Percentiles rank a stretch among this genome's conserved stretches.
Evolutionary conservation across 1,284 basidiomycete species (phyloP).

Genomic region (Veloboletus limbatus): DNA sequence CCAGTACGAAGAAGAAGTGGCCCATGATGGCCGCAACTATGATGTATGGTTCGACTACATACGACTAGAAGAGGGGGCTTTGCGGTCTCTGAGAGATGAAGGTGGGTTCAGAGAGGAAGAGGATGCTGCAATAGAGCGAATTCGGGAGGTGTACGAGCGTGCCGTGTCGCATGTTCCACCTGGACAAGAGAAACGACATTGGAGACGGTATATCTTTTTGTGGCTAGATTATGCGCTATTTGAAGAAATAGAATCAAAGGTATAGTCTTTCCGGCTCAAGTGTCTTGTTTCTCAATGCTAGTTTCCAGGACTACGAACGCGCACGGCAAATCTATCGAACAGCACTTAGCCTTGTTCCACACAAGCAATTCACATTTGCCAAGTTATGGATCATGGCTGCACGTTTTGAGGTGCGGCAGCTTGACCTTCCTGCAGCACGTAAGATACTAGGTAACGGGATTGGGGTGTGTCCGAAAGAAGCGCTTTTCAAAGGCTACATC

Average conservation of each 20-base stretch:
- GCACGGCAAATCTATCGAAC: constrained; percentile 92
- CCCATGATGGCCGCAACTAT: constrained; percentile 89
- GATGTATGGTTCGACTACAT: constrained; percentile 99
- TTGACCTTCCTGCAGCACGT: constrained; percentile 82
- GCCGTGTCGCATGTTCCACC: constrained; percentile 97
- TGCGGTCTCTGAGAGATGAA: constrained; percentile 72
- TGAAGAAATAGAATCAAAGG: constrained; percentile 94
- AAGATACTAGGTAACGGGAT: constrained; percentile 90
- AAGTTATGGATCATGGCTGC: constrained; percentile 93
- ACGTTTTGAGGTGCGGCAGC: constrained; percentile 85
- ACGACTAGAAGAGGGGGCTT: constrained; percentile 88
- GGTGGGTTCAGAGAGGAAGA: constrained; percentile 68
- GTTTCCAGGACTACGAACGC: constrained; percentile 71
- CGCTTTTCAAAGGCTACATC: constrained; percentile 91
- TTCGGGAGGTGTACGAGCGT: constrained; percentile 93
- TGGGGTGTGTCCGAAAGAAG: constrained; percentile 95
- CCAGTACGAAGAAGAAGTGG: constrained; percentile 94
- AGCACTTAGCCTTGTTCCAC: constrained; percentile 85
- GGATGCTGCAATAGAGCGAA: constrained; percentile 55
- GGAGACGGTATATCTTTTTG: constrained; percentile 95
- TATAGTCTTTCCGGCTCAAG: constrained; percentile 31
- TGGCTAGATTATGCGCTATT: constrained; percentile 98
- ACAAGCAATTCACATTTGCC: constrained; percentile 96
- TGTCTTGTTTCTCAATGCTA: constrained; percentile 7
- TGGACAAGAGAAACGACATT: constrained; percentile 83